Evolutionary conservation across 106 monocot genomes (phyloP).

Genomic region (Gastrodia elata): DNA sequence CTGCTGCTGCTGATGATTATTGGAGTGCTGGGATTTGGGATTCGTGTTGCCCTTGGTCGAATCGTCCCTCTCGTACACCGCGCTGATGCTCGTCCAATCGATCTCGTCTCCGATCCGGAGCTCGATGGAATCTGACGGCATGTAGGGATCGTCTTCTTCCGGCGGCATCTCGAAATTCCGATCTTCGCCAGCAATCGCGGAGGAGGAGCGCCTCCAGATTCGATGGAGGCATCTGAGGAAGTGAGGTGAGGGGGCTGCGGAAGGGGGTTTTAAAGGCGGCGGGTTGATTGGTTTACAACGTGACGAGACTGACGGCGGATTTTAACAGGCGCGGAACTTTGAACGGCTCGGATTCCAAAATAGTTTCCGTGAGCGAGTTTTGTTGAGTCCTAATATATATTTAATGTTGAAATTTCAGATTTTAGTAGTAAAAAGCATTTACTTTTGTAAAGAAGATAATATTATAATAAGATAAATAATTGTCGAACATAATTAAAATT

Average conservation of each 20-base stretch:
- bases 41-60: constrained; percentile 65
- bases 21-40: constrained; percentile 39
- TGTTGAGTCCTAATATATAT: too few relatives aligned
- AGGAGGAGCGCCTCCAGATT: constrained; percentile 15
- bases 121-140: constrained; percentile 28
- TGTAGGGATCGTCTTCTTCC: constrained; percentile 18
- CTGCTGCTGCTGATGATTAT: constrained; percentile 1
- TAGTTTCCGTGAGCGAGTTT: too few relatives aligned
- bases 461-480: too few relatives aligned
- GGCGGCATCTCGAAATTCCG: not conserved
- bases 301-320: too few relatives aligned
- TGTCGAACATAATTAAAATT: too few relatives aligned
- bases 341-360: too few relatives aligned
- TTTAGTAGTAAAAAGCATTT: too few relatives aligned
- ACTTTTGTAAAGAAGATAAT: too few relatives aligned
- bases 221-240: constrained; percentile 18
- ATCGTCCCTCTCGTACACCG: constrained; percentile 58
- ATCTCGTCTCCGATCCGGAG: constrained; percentile 16
- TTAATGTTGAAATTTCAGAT: too few relatives aligned
- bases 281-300: not conserved
- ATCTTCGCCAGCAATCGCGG: not conserved
- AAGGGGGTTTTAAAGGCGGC: too few relatives aligned
- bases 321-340: too few relatives aligned
- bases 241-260: too few relatives aligned
- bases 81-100: constrained; percentile 18